Percentiles rank a stretch among this genome's conserved stretches.
Conservation (phyloP, 2,329 filamentous ascomycete genomes). For the Aureobasidium sp. region DNA sequence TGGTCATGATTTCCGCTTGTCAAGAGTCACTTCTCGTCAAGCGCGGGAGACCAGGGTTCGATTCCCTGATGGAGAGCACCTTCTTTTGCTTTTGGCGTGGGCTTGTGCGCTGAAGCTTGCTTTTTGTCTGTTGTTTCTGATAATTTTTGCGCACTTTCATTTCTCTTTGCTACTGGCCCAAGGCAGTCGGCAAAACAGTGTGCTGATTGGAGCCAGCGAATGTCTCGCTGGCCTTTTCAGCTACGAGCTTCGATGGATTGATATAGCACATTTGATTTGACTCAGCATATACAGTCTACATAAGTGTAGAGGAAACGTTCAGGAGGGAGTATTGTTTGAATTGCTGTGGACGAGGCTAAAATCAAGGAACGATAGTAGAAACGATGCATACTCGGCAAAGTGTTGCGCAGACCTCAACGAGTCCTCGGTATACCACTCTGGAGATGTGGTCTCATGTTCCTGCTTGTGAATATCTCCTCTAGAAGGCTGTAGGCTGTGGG, state of each 20-base stretch:
- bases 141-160: no score
- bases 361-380: background rate
- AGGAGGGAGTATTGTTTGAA: background rate
- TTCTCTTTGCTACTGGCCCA: no score
- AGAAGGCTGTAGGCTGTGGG: no score
- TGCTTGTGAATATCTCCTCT: no score
- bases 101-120: background rate
- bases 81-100: background rate
- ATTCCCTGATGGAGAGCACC: background rate
- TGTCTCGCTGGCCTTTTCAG: no score
- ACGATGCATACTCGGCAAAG: background rate
- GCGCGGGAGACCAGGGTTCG: slow-evolving; percentile 22
- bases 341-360: background rate
- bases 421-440: no score
- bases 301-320: background rate
- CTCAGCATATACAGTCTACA: background rate
- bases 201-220: no score
- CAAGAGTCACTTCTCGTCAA: slow-evolving; percentile 13
- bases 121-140: no score
- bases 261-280: no score
- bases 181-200: no score
- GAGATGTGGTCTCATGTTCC: no score
- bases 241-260: no score
- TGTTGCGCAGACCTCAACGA: background rate
- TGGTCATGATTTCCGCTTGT: slow-evolving; percentile 14